Percentiles rank a stretch among this genome's conserved stretches.
Conservation (phyloP, 2,329 filamentous ascomycete genomes). For the Colletotrichum agaves region DNA sequence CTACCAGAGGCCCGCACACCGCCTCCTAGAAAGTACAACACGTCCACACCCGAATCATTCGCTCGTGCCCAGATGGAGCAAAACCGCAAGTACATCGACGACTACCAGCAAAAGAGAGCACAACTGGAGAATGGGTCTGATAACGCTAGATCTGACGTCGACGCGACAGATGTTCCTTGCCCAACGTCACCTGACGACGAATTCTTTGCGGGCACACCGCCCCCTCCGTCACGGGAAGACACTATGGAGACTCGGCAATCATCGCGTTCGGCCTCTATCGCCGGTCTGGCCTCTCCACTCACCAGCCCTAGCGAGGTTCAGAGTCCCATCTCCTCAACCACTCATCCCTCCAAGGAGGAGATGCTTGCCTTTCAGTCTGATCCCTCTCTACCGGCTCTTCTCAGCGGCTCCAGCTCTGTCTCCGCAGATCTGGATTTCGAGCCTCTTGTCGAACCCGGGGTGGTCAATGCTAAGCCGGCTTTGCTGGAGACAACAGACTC, state of each 20-base stretch:
- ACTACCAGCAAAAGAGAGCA: conserved; percentile 47
- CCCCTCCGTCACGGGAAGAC: conserved; percentile 51
- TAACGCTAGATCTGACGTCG: conserved; percentile 16
- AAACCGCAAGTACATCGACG: conserved; percentile 47
- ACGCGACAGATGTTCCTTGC: conserved; percentile 50
- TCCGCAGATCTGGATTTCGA: conserved; percentile 72
- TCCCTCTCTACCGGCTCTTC: conserved; percentile 70
- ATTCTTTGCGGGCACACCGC: conserved; percentile 38
- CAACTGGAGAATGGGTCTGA: conserved; percentile 41
- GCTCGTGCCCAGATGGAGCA: conserved; percentile 49
- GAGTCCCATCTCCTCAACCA: conserved; percentile 58
- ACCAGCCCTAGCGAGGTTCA: conserved; percentile 66
- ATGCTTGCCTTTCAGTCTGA: conserved; percentile 69
- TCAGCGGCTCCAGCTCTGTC: conserved; percentile 72
- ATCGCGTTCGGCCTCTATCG: conserved; percentile 63
- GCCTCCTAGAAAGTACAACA: conserved; percentile 48
- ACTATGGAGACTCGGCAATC: conserved; percentile 59
- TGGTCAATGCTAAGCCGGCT: conserved; percentile 53
- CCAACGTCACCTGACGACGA: conserved; percentile 60
- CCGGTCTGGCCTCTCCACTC: conserved; percentile 59
- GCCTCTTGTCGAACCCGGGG: conserved; percentile 62
- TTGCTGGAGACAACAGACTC: conserved; percentile 64
- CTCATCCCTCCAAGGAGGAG: conserved; percentile 54
- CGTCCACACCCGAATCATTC: conserved; percentile 54
- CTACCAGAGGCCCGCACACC: conserved; percentile 51